Base-by-base conservation (phyloP, 129 eudicot species). In the Mikania micrantha region DNA sequence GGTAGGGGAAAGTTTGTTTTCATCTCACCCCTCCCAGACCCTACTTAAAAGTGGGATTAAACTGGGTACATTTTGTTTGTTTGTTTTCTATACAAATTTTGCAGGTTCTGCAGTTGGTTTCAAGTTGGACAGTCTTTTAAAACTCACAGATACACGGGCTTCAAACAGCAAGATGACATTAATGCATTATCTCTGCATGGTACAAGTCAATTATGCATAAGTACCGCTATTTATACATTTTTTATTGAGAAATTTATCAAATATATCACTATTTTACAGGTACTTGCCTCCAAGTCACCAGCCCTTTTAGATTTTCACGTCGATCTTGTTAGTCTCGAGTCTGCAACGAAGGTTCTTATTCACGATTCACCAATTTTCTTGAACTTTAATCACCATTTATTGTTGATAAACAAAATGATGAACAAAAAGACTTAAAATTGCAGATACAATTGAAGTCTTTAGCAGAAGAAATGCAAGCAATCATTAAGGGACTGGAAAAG, bases 381-480 rank as follows among this genome's bases (percentile, higher is more conserved):
- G 20, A 20, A 20, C 29, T 48, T 53, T 19, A 1, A 27, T 62
- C 9, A 52, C 9, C n/a, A 16, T 66, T 65, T 20, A 40, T 72
- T 17, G 39, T 69, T 60, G 20, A 48, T 12, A 63, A 20, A 9
- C 3, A 75, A 57, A 69, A 28, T 67, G 32, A 12, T 74, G 50
- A 44, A 70, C 10, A 27, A 28, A 70, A 24, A 19, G 35, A 22
- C 47, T 41, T 34, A 58, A 58, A 44, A 27, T 71, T 82, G 74
- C 86, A 93, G 99, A 93, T 93, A 80, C 96, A 93, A 83, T 77
- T 89, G 79, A 93, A 93, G 82, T 84, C 93, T 25, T 84, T 92
- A 71, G 98, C 98, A 67, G 98, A 92, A 86, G 98, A 92, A 82
- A 92, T 92, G 98, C 98, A 93, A 88, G 92, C 96, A 49, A 93